These are phyloP conservation scores for Globisporangium polare DNA, from an alignment of 352 stramenopile species.

Conservation along the genomic window DNA sequence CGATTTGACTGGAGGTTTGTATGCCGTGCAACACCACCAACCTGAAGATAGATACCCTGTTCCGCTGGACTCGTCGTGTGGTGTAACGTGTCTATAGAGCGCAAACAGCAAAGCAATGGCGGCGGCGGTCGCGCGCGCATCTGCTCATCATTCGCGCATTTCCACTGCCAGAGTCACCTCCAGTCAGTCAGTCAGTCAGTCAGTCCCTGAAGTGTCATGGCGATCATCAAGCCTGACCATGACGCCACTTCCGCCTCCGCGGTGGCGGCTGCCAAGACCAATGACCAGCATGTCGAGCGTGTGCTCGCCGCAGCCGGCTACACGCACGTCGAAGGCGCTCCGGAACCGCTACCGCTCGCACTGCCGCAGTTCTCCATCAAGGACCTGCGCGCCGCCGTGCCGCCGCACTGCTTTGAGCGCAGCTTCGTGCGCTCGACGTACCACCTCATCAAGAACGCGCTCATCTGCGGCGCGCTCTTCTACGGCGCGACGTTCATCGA, in stretches of 20 bases:
- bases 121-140: neutral
- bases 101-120: neutral
- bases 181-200: too few species aligned
- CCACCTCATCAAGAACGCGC: conserved; percentile 91
- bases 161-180: conserved; percentile 2
- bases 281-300: conserved; percentile 22
- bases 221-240: conserved; percentile 61
- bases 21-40: neutral
- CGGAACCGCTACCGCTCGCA: conserved; percentile 75
- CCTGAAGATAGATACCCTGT: conserved; percentile 1
- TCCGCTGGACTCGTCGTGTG: neutral
- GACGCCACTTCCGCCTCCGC: conserved; percentile 28
- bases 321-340: conserved; percentile 67
- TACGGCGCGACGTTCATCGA: conserved; percentile 84
- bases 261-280: conserved; percentile 23
- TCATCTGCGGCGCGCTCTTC: conserved; percentile 86
- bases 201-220: conserved; percentile 27
- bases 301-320: conserved; percentile 61
- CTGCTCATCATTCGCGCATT: conserved; percentile 12
- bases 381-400: conserved; percentile 90
- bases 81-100: neutral
- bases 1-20: conserved; percentile 5
- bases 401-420: conserved; percentile 96
- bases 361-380: conserved; percentile 86
- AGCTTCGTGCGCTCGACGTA: conserved; percentile 89